Evolutionary conservation across 345 rosid genomes (phyloP), one percentile per base, ranked within the genome.

Genomic region (Laguncularia racemosa): DNA sequence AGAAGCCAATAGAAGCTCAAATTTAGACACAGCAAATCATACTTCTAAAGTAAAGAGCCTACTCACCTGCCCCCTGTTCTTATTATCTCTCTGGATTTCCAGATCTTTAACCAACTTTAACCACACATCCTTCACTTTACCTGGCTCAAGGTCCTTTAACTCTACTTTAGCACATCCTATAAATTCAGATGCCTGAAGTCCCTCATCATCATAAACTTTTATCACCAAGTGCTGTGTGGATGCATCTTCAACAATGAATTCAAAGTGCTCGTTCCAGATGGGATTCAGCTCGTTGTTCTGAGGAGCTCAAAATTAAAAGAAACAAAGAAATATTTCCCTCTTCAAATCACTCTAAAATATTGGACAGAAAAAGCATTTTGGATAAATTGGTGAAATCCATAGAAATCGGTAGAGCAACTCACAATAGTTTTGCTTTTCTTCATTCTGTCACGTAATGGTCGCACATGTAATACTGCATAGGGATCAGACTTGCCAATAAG

Each of bases 91-190:
- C 67, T 88, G 96, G 76, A 95, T 61, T 67, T 85, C 97, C 76
- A 95, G 79, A 80, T 95, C 99, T 77, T 95, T 95, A 58, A 95
- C 97, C 65, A 95, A 77, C 69, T 85, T 85, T 82, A 95, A 73
- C 99, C 99, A 95, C 53, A 88, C 85, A 79, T 90, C 99, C 76
- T 90, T 95, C 70, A 90, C 96, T 80, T 88, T 95, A 70, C 99
- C 99, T 49, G 97, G 97, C 67, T 83, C 86, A 68, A 95, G 99
- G 61, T 81, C 93, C 50, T 75, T 73, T 71, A 95, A 67, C 47
- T 62, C 70, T 62, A 90, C 73, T 64, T 88, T 93, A 69, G 96
- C 86, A 62, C 97, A 95, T 57, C 99, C 97, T 53, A 95, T 64
- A 48, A 88, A 68, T 67, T 95, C 91, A 63, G 97, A 71, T 49